phyloP scores from a whole-genome alignment of 1,284 basidiomycete genomes.

The Calocybe gambosa region DNA sequence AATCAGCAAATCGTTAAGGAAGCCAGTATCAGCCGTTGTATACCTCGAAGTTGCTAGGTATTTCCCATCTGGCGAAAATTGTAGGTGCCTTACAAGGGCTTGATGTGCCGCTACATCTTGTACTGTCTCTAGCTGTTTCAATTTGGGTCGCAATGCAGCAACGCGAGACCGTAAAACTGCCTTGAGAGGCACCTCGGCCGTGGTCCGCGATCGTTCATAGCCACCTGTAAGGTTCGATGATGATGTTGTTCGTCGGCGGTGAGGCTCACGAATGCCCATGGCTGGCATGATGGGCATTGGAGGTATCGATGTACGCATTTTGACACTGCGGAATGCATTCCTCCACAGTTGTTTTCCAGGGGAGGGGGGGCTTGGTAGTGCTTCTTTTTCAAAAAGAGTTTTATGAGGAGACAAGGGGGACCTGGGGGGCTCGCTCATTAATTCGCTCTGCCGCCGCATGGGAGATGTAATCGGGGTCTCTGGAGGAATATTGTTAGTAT shows the following conservation, averaged over 20 bases:
- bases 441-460: constrained; percentile 9
- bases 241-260: constrained; percentile 40
- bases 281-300: constrained; percentile 1
- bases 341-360: constrained; percentile 27
- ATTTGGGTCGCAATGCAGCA: constrained; percentile 48
- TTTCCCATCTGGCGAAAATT: constrained; percentile 68
- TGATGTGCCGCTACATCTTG: constrained; percentile 61
- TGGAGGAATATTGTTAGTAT: constrained; percentile 11
- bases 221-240: constrained; percentile 26
- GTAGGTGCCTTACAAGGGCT: constrained; percentile 61
- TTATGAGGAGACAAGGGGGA: constrained; percentile 12
- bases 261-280: constrained; percentile 13
- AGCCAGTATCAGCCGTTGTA: constrained; percentile 1
- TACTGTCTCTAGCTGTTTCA: constrained; percentile 48
- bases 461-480: constrained; percentile 5
- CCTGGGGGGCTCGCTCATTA: constrained; percentile 10
- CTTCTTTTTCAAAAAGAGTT: constrained; percentile 19
- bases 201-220: constrained; percentile 21
- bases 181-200: constrained; percentile 33
- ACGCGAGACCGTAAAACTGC: constrained; percentile 46
- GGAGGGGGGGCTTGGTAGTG: constrained; percentile 5
- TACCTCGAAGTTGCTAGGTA: constrained; percentile 68
- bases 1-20: constrained; percentile 9
- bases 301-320: constrained; percentile 21
- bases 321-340: constrained; percentile 26